Evolutionary conservation across 2,329 filamentous ascomycete genomes (phyloP).

Genomic region (Calonectria pseudoreteaudii): DNA sequence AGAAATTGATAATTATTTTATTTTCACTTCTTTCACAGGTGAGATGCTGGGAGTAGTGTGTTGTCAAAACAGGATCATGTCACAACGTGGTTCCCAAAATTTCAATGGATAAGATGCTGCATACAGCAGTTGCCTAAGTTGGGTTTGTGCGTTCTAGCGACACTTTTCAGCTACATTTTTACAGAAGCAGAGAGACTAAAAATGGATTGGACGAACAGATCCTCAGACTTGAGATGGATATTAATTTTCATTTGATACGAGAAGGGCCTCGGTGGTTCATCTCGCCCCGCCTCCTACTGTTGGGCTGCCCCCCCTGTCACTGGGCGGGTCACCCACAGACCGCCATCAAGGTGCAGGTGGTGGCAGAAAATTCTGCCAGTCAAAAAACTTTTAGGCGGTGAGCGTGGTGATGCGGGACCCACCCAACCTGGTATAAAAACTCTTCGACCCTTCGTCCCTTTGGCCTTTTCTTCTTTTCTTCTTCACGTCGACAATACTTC

Average conservation of each 20-base stretch:
- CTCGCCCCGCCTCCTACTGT: background rate
- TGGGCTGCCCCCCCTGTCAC: no score
- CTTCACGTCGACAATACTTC: slow-evolving; percentile 24
- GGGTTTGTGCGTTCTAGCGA: background rate
- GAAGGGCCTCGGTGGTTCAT: background rate
- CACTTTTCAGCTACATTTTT: background rate
- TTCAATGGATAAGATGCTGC: background rate
- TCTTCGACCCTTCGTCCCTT: background rate
- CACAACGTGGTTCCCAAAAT: background rate
- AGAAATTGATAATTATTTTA: no score
- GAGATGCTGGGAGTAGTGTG: background rate
- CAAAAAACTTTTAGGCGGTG: slow-evolving; percentile 19
- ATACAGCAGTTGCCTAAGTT: no score
- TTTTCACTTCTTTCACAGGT: background rate
- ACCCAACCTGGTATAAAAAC: slow-evolving; percentile 7
- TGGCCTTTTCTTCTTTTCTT: slow-evolving; percentile 17
- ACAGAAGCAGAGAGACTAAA: background rate
- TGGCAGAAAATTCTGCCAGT: slow-evolving; percentile 6
- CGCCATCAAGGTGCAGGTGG: background rate
- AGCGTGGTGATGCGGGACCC: background rate
- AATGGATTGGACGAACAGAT: no score
- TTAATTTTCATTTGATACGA: background rate
- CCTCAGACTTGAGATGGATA: background rate
- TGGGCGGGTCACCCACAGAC: no score
- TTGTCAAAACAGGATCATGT: background rate